Conservation (phyloP, 208 protist genomes). For the Paratrypanosoma confusum region DNA sequence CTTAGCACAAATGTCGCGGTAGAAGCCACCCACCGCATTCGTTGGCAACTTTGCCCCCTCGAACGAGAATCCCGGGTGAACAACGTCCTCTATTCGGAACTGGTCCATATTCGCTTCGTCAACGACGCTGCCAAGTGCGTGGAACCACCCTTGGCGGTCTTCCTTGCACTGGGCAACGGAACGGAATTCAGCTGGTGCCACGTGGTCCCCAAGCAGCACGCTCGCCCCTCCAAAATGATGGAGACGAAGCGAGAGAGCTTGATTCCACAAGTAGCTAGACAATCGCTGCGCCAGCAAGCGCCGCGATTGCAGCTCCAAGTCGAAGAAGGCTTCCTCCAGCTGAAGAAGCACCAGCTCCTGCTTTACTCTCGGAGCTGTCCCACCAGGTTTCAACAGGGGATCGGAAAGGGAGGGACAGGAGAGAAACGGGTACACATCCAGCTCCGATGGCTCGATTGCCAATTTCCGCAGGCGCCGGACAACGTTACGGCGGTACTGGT, state of each 20-base stretch:
- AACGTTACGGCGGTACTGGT: constrained; percentile 67
- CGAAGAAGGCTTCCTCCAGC: constrained; percentile 65
- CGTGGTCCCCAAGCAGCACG: constrained; percentile 61
- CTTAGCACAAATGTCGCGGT: constrained; percentile 56
- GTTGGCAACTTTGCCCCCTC: constrained; percentile 46
- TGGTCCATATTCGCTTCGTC: constrained; percentile 18
- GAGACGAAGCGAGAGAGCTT: constrained; percentile 66
- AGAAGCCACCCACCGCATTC: constrained; percentile 61
- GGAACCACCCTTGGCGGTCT: constrained; percentile 29
- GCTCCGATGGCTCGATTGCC: constrained; percentile 46
- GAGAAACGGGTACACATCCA: constrained; percentile 61
- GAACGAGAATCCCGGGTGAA: constrained; percentile 79
- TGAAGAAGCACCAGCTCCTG: constrained; percentile 52
- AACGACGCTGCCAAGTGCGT: constrained; percentile 22
- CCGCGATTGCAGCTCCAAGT: constrained; percentile 42
- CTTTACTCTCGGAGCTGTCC: constrained; percentile 21
- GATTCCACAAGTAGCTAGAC: constrained; percentile 82
- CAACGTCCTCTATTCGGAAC: constrained; percentile 59
- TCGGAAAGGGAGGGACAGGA: constrained; percentile 34
- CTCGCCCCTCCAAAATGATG: constrained; percentile 32
- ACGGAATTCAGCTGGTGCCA: constrained; percentile 29
- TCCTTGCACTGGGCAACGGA: constrained; percentile 14
- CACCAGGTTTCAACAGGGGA: constrained; percentile 19
- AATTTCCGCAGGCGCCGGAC: constrained; percentile 65
- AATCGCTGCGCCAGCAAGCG: constrained; percentile 64